Percentiles rank a stretch among this genome's conserved stretches.
These are phyloP conservation scores for Miamiensis avidus DNA, from an alignment of 169 alveolate species.

Conservation along the genomic window DNA sequence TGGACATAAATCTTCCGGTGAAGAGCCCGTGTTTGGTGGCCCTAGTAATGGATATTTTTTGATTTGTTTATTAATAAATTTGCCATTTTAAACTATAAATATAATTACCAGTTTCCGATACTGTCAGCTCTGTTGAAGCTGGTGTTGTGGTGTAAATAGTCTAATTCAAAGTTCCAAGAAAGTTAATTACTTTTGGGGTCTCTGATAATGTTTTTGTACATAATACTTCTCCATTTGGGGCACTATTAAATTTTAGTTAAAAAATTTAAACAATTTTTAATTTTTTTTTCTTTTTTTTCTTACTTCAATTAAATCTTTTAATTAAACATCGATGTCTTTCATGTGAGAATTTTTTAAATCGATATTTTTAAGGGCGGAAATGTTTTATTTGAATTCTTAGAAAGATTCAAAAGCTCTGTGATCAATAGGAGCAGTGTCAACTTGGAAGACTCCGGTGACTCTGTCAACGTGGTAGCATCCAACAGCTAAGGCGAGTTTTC, in stretches of 20 bases:
- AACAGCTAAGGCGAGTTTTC: conserved; percentile 71
- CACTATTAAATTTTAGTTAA: not conserved
- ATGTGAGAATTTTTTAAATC: conserved; percentile 21
- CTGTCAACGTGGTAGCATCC: conserved; percentile 64
- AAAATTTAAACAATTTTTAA: no score
- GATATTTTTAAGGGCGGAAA: conserved; percentile 34
- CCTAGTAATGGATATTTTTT: not conserved
- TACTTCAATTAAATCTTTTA: conserved; percentile 45
- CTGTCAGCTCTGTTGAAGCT: conserved; percentile 49
- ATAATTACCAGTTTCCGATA: conserved; percentile 51
- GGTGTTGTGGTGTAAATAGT: conserved; percentile 48
- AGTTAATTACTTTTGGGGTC: conserved; percentile 36
- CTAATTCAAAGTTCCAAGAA: conserved; percentile 53
- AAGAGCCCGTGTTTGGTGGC: conserved; percentile 59
- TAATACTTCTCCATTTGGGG: conserved; percentile 67
- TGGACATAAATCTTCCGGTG: conserved; percentile 70
- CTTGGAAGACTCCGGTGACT: conserved; percentile 70
- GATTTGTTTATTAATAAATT: no score
- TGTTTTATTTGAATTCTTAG: conserved; percentile 52
- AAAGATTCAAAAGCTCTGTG: conserved; percentile 62
- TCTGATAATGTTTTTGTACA: conserved; percentile 41
- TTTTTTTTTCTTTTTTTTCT: no score
- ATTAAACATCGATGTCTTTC: conserved; percentile 32
- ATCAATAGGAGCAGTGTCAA: conserved; percentile 74
- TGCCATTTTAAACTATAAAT: no score